Conservation (phyloP, 2,329 filamentous ascomycete species). For the Plectosphaerella plurivora region DNA sequence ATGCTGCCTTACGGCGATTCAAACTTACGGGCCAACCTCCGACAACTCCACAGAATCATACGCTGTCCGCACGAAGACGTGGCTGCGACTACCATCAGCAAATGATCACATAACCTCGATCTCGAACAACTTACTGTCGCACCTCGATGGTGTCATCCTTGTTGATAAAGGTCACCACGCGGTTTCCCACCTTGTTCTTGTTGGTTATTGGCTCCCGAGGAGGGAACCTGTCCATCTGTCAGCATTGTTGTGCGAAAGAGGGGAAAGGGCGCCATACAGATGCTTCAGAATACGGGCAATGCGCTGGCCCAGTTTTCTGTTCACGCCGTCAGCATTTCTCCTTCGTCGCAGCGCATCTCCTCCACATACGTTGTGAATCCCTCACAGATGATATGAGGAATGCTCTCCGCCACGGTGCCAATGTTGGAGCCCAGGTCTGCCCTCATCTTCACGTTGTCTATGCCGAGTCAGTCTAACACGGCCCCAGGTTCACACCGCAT, state of each 20-base stretch:
- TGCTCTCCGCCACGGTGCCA: too few relatives aligned
- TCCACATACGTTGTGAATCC: conserved; percentile 58
- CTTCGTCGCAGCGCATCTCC: background rate
- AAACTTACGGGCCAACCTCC: conserved; percentile 63
- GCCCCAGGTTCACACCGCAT: too few relatives aligned
- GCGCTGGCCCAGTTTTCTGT: conserved; percentile 70
- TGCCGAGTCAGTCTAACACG: too few relatives aligned
- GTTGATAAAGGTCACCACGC: conserved; percentile 74
- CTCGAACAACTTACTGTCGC: conserved; percentile 35
- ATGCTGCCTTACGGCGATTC: too few relatives aligned
- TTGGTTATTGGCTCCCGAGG: conserved; percentile 72
- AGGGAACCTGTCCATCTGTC: conserved; percentile 53
- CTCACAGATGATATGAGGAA: conserved; percentile 80
- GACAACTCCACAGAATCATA: conserved; percentile 81
- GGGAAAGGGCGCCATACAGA: background rate
- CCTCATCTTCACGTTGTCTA: too few relatives aligned
- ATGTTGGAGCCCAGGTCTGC: too few relatives aligned
- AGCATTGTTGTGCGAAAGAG: background rate
- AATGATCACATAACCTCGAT: background rate
- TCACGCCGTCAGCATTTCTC: background rate
- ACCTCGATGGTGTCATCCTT: conserved; percentile 86
- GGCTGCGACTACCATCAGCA: conserved; percentile 11
- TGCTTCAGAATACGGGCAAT: conserved; percentile 35
- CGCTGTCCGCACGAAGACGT: conserved; percentile 88
- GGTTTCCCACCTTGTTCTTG: conserved; percentile 73